phyloP scores from a whole-genome alignment of 768 basidiomycete genomes.

The Amanita rubescens region DNA sequence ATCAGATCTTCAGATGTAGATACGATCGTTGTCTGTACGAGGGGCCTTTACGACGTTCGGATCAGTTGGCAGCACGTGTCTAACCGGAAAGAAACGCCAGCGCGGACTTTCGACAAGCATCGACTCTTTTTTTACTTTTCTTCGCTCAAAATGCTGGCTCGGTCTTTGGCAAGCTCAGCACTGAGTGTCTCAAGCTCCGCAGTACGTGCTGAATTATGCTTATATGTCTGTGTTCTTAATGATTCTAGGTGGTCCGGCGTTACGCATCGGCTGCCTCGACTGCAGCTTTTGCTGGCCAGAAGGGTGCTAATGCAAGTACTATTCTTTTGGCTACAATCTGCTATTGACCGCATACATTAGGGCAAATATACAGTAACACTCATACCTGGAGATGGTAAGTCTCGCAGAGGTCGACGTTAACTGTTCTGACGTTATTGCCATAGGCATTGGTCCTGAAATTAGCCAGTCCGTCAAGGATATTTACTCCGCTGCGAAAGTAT shows the following conservation, averaged over 20 bases:
- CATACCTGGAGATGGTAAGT: slow-evolving; percentile 91
- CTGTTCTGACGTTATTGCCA: slow-evolving; percentile 8
- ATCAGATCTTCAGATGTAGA: neutral
- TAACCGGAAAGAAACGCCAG: neutral
- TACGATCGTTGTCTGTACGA: neutral
- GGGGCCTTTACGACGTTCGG: neutral
- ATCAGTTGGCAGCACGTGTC: slow-evolving; percentile 4
- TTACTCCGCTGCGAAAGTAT: slow-evolving; percentile 79
- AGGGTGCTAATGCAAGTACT: slow-evolving; percentile 70
- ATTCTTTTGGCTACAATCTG: slow-evolving; percentile 3
- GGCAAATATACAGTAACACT: slow-evolving; percentile 96
- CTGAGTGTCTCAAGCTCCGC: slow-evolving; percentile 43
- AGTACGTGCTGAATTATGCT: slow-evolving; percentile 27
- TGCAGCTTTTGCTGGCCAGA: slow-evolving; percentile 85
- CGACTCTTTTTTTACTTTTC: neutral
- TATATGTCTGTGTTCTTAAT: neutral
- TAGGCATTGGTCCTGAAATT: slow-evolving; percentile 98
- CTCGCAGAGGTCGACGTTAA: neutral
- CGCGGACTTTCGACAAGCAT: neutral
- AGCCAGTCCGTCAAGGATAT: slow-evolving; percentile 93
- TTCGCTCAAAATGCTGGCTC: slow-evolving; percentile 44
- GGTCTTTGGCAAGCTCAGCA: slow-evolving; percentile 48
- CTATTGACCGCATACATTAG: slow-evolving; percentile 29
- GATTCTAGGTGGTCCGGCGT: slow-evolving; percentile 40
- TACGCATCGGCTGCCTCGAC: slow-evolving; percentile 80